Evolutionary conservation across 768 basidiomycete species (phyloP).

Genomic region (Mycena sanguinolenta): DNA sequence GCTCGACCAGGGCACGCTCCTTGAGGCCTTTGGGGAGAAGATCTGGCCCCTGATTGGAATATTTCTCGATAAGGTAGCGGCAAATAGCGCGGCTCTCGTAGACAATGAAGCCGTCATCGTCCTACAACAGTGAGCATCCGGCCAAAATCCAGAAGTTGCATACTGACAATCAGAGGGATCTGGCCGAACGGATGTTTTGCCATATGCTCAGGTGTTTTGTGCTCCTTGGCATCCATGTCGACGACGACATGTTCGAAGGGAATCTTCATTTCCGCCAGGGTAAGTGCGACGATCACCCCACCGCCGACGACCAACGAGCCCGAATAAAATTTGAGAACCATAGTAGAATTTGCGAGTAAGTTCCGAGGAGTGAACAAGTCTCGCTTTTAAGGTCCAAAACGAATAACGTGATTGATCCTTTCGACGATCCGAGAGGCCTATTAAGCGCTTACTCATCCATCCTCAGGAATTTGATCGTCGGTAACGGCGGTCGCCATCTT

Average conservation of each 20-base stretch:
- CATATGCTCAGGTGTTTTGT: conserved; percentile 3
- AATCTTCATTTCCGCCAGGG: conserved; percentile 1
- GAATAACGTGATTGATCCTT: no score
- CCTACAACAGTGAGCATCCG: neutral
- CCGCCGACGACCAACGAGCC: neutral
- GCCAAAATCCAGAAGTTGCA: neutral
- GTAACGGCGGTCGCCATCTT: no score
- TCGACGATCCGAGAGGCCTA: no score
- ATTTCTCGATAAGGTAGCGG: conserved; percentile 12
- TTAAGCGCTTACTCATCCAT: no score
- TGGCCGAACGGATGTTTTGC: conserved; percentile 5
- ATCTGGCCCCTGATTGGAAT: neutral
- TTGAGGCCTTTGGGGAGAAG: conserved; percentile 10
- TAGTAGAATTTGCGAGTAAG: neutral
- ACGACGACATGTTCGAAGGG: conserved; percentile 2
- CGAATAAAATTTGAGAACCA: conserved; percentile 5
- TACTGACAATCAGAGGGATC: conserved; percentile 4
- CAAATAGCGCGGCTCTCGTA: conserved; percentile 22
- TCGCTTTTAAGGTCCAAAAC: no score
- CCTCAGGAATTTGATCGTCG: no score
- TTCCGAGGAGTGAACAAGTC: no score
- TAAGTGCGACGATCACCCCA: neutral
- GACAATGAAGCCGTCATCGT: conserved; percentile 19
- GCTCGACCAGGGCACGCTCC: conserved; percentile 8
- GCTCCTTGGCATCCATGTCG: neutral